Evolutionary conservation across 768 basidiomycete genomes (phyloP), one percentile per base, ranked within the genome.

Genomic region (Butyriboletus loyo): DNA sequence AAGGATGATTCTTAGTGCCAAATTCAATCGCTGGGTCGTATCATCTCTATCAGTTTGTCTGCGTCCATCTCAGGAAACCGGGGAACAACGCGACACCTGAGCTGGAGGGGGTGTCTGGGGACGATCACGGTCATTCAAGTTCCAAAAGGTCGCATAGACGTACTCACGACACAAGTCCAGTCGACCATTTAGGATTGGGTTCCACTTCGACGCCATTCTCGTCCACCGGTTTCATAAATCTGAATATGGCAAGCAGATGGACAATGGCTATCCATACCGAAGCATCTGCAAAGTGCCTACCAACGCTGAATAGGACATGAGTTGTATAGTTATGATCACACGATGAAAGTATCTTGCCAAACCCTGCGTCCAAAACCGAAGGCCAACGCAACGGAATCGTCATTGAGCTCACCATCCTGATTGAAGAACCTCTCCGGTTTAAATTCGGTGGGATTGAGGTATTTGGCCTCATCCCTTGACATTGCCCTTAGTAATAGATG

Each of bases 291-390:
- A 68, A 70, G 55, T 68, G 50, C 36, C 54, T 57, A 13, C 69
- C 67, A n/a, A 59, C 60, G n/a, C 66, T 67, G 17, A 17, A 21
- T 41, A 38, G 30, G 36, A 39, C 4, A 7, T 60, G 4, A 68
- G 52, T 13, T 19, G 32, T 17, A 21, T 21, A 14, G 9, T 21
- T 10, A 46, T 21, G 15, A 50, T 9, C 24, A 36, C 22, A 31
- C 5, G 27, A 31, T 36, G 15, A 14, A 50, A 10, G 2, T 27
- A 22, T 45, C 60, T 54, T 51, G 25, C 66, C 65, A 70, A 31
- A 62, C 50, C 54, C 66, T 60, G 43, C 68, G 68, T 40, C 66
- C 66, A 19, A 68, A 68, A 35, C 66, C 66, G 19, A 70, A 68
- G 21, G 52, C 42, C 10, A 70, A 46, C 11, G 53, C 43, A 13